phyloP scores from a whole-genome alignment of 225 moss, liverwort and hornwort genomes.

The Pseudisothecium myosuroides region DNA sequence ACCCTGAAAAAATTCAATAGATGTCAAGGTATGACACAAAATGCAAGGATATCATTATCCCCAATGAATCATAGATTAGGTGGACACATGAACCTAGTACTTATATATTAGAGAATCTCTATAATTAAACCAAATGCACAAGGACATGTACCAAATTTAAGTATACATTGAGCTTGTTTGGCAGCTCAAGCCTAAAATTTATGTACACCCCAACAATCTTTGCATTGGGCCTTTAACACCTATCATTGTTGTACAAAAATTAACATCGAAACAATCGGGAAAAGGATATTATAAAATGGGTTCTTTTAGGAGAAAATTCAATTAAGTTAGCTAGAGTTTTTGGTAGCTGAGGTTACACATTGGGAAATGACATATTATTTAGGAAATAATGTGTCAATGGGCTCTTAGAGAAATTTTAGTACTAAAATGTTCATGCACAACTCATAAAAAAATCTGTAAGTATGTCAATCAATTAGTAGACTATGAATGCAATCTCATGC shows the following conservation, averaged over 20 bases:
- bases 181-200: too few species aligned
- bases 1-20: too few species aligned
- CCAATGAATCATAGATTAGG: too few species aligned
- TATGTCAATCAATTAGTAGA: background rate
- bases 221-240: too few species aligned
- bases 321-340: background rate
- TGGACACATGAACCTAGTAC: too few species aligned
- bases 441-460: background rate
- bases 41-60: too few species aligned
- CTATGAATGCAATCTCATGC: background rate
- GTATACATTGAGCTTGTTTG: too few species aligned
- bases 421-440: background rate
- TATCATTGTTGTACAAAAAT: background rate
- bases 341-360: background rate
- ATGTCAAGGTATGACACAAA: too few species aligned
- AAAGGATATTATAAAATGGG: background rate
- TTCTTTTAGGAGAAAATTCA: background rate
- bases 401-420: fast-evolving
- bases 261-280: fast-evolving
- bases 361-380: background rate
- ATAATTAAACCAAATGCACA: too few species aligned
- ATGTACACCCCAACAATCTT: too few species aligned
- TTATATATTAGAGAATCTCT: too few species aligned
- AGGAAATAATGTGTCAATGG: background rate
- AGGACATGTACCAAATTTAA: too few species aligned